A percentile compares a stretch with the other conserved stretches of the same genome.
phyloP scores from a whole-genome alignment of 768 basidiomycete genomes.

The Dendrothele bispora region DNA sequence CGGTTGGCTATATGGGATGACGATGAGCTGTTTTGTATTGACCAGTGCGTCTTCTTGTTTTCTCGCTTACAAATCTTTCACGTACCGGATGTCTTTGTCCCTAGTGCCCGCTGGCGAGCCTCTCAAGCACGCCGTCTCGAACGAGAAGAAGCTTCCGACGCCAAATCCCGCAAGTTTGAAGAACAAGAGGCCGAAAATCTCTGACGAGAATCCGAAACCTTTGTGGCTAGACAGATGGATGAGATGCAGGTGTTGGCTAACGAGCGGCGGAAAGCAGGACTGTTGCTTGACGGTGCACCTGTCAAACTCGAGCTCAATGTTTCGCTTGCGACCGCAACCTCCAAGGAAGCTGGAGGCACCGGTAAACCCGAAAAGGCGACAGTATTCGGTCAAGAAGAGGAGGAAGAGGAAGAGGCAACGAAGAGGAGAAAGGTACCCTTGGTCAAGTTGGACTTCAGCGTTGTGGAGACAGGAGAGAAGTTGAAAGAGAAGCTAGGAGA shows the following conservation, averaged over 20 bases:
- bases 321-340: slow-evolving; percentile 52
- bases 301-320: slow-evolving; percentile 87
- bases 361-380: too few species aligned
- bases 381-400: slow-evolving; percentile 76
- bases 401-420: slow-evolving; percentile 84
- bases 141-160: slow-evolving; percentile 81
- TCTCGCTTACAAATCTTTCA: background rate
- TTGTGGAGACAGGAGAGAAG: slow-evolving; percentile 78
- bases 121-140: slow-evolving; percentile 67
- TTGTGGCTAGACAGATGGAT: slow-evolving; percentile 91
- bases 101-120: slow-evolving; percentile 82
- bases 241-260: slow-evolving; percentile 91
- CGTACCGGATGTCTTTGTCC: slow-evolving; percentile 4
- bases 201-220: slow-evolving; percentile 87
- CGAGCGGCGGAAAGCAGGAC: slow-evolving; percentile 86
- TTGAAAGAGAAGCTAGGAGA: slow-evolving; percentile 79
- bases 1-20: slow-evolving; percentile 89
- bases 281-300: slow-evolving; percentile 89
- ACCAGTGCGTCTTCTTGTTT: slow-evolving; percentile 79
- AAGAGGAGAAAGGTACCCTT: slow-evolving; percentile 82
- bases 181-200: slow-evolving; percentile 85
- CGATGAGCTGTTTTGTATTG: slow-evolving; percentile 88
- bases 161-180: slow-evolving; percentile 78
- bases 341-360: slow-evolving; percentile 49
- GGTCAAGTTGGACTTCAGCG: slow-evolving; percentile 86